Conservation (phyloP, 345 rosid genomes). For the Euphorbia peplus region DNA sequence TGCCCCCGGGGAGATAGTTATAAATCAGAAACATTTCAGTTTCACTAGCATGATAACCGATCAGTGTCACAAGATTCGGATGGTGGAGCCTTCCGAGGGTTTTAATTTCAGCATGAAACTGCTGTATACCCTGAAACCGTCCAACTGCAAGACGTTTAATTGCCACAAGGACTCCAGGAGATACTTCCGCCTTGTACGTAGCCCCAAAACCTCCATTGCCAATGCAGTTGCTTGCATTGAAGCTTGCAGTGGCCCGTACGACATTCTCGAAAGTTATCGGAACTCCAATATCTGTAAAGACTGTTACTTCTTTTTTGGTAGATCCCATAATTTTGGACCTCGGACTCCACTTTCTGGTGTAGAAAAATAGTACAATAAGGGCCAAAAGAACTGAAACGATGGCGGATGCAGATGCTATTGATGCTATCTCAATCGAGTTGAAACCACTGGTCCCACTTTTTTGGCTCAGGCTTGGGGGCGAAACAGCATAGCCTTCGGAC, state of each 20-base stretch:
- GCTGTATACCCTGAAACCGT: constrained; percentile 58
- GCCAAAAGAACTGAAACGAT: constrained; percentile 53
- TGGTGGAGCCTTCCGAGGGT: constrained; percentile 53
- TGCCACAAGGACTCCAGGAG: constrained; percentile 42
- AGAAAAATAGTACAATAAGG: constrained; percentile 43
- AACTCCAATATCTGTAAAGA: constrained; percentile 40
- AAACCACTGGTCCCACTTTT: constrained; percentile 22
- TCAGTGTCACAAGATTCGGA: constrained; percentile 52
- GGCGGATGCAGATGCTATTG: constrained; percentile 55
- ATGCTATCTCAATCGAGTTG: constrained; percentile 58
- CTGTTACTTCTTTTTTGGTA: constrained; percentile 40
- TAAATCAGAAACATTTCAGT: constrained; percentile 62
- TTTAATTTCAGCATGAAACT: constrained; percentile 56
- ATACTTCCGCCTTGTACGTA: constrained; percentile 51
- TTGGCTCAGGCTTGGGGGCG: constrained; percentile 24
- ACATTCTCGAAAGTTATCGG: constrained; percentile 48
- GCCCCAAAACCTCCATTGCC: constrained; percentile 70
- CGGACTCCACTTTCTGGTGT: constrained; percentile 38
- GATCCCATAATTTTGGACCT: constrained; percentile 35
- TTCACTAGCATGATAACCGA: constrained; percentile 62
- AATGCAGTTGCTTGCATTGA: constrained; percentile 48
- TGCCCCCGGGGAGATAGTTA: constrained; percentile 64
- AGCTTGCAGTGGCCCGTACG: constrained; percentile 54
- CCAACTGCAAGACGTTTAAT: constrained; percentile 58
- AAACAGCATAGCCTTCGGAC: constrained; percentile 15